phyloP scores from a whole-genome alignment of 2,329 filamentous ascomycete genomes.

The Cladophialophora exuberans region DNA sequence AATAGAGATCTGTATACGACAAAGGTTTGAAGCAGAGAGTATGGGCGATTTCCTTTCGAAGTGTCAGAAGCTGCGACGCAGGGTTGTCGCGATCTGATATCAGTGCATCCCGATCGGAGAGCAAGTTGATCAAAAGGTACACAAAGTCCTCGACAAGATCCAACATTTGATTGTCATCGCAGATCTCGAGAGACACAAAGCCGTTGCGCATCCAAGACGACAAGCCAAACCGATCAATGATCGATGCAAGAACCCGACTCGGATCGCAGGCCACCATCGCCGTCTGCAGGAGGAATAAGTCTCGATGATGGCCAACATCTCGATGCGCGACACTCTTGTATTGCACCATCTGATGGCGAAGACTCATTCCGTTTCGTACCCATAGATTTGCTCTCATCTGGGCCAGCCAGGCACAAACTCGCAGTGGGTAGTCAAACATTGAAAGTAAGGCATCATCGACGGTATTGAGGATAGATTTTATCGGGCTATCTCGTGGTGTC shows the following conservation, averaged over 20 bases:
- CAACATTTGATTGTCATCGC: slow-evolving; percentile 84
- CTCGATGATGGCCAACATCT: slow-evolving; percentile 91
- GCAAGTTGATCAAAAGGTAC: slow-evolving; percentile 84
- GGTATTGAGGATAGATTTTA: slow-evolving; percentile 31
- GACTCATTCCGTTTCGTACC: slow-evolving; percentile 95
- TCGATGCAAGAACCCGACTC: slow-evolving; percentile 79
- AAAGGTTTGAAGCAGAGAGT: slow-evolving; percentile 95
- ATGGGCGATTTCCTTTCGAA: slow-evolving; percentile 89
- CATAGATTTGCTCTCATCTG: slow-evolving; percentile 99
- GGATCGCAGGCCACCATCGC: slow-evolving; percentile 85
- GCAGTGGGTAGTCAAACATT: slow-evolving; percentile 87
- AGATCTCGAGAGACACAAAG: slow-evolving; percentile 73
- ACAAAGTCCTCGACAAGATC: slow-evolving; percentile 96
- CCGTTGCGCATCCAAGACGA: slow-evolving; percentile 82
- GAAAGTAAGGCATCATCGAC: slow-evolving; percentile 82
- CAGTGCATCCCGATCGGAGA: slow-evolving; percentile 85
- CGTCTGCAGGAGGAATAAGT: slow-evolving; percentile 91
- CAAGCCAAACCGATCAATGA: slow-evolving; percentile 90
- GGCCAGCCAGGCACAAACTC: slow-evolving; percentile 93
- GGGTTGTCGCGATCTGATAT: slow-evolving; percentile 68
- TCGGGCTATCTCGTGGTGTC: slow-evolving; percentile 17
- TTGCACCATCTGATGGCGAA: slow-evolving; percentile 91
- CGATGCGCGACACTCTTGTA: slow-evolving; percentile 88
- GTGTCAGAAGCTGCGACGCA: slow-evolving; percentile 67
- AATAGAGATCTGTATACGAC: slow-evolving; percentile 88